Percentiles rank a stretch among this genome's conserved stretches.
Evolutionary conservation across 768 basidiomycete species (phyloP).

Genomic region (Suillus decipiens): DNA sequence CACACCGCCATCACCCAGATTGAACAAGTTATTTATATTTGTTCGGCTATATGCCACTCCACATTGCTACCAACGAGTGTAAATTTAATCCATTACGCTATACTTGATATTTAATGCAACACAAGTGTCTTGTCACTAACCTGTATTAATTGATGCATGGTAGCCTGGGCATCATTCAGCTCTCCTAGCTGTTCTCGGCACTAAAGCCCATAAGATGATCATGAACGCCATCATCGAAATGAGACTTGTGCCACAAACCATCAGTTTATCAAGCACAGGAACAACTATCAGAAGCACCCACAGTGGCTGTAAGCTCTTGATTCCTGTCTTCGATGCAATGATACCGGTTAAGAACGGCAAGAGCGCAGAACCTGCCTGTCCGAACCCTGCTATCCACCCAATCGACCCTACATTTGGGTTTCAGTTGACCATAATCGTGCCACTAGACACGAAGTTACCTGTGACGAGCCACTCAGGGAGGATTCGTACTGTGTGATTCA

Average conservation of each 20-base stretch:
- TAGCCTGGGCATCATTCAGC: not conserved
- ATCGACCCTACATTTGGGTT: slow-evolving; percentile 30
- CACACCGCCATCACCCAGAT: too few relatives aligned
- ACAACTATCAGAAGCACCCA: slow-evolving; percentile 28
- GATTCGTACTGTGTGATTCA: slow-evolving; percentile 36
- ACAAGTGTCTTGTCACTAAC: too few relatives aligned
- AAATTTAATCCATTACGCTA: too few relatives aligned
- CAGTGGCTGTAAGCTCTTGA: slow-evolving; percentile 50
- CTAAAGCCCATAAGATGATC: slow-evolving; percentile 42
- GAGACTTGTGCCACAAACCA: slow-evolving; percentile 15
- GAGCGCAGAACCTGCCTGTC: slow-evolving; percentile 50
- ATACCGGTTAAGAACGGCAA: slow-evolving; percentile 54
- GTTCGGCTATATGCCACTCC: too few relatives aligned
- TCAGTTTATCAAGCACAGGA: not conserved
- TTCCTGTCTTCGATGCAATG: slow-evolving; percentile 43
- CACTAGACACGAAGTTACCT: slow-evolving; percentile 12
- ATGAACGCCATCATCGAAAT: slow-evolving; percentile 46
- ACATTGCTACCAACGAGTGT: too few relatives aligned
- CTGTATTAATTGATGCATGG: too few relatives aligned
- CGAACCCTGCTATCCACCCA: slow-evolving; percentile 56
- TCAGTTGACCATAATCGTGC: slow-evolving; percentile 35
- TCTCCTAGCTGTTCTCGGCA: slow-evolving; percentile 31
- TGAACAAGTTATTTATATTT: too few relatives aligned
- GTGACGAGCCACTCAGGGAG: slow-evolving; percentile 38
- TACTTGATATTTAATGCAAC: too few relatives aligned